These are phyloP conservation scores for Casuarina glauca DNA, from an alignment of 306 rosid genomes.

Conservation along the genomic window DNA sequence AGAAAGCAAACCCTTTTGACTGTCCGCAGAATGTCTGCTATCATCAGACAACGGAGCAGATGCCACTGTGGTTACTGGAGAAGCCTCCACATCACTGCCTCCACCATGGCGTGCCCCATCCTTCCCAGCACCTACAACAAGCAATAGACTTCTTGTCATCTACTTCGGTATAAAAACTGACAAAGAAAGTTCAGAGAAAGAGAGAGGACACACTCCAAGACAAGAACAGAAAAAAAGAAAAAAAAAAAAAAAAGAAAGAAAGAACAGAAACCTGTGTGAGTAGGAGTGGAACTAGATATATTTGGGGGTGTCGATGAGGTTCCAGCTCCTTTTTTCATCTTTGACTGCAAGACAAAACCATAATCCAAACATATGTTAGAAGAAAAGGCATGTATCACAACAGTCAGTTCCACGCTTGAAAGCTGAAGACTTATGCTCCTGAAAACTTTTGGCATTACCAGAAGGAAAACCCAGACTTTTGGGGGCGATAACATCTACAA, in stretches of 20 bases:
- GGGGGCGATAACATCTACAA: neutral
- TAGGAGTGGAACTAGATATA: constrained; percentile 33
- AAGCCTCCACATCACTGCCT: constrained; percentile 50
- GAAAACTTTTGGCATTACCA: constrained; percentile 9
- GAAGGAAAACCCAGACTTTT: constrained; percentile 9
- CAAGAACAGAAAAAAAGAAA: neutral
- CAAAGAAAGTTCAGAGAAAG: neutral
- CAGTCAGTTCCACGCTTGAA: constrained; percentile 12
- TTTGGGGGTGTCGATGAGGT: constrained; percentile 34
- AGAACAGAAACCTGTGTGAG: constrained; percentile 53
- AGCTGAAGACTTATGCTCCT: constrained; percentile 14
- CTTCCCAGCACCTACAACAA: constrained; percentile 52
- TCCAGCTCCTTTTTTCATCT: constrained; percentile 81
- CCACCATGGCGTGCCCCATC: constrained; percentile 51
- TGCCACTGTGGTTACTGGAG: constrained; percentile 35
- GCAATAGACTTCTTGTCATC: constrained; percentile 2
- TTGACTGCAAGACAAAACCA: constrained; percentile 63
- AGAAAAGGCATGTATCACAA: constrained; percentile 14
- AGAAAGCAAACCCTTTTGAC: constrained; percentile 48
- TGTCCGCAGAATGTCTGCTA: constrained; percentile 29
- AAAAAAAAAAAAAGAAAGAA: constrained; percentile 8
- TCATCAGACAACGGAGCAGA: constrained; percentile 35
- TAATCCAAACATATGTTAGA: neutral
- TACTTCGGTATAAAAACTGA: neutral
- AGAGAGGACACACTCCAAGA: neutral